Base-by-base conservation (phyloP, 2,329 filamentous ascomycete genomes). In the Leptosphaerulina australis region DNA sequence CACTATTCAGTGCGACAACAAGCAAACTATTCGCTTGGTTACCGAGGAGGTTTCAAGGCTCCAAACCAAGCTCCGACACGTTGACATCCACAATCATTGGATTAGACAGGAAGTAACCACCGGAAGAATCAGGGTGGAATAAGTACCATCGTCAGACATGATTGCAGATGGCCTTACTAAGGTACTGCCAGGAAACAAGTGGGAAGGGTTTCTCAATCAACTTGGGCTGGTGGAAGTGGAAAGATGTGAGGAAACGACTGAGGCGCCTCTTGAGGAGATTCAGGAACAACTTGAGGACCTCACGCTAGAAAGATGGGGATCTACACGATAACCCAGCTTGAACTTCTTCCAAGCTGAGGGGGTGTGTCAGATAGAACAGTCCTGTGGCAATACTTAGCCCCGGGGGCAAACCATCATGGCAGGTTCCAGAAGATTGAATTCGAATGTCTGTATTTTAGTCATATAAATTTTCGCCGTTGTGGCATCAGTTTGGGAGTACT, bases 1-100 rank as follows among this genome's bases (percentile, higher is more conserved):
- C 7, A 29, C 30, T 9, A 50, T 50, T 7, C n/a, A 43, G n/a
- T 50, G 46, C 31, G 46, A 50, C 29, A 50, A 50, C 33, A 30
- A 36, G 11, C 46, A 50, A 25, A 50, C 46, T 2, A 50, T 44
- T n/a, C 6, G 24, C 5, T 24, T 49, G 12, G 17, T 49, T 2
- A 41, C 8, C 10, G 15, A 43, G 22, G 28, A 49, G 11, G 12
- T 35, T 12, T 26, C 45, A 8, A 8, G 12, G 26, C 26, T 29
- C 5, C 5, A 6, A 11, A 25, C 24, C 24, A 25, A 25, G 11
- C 18, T 48, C 8, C 26, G 29, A 6, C 29, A 41, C 21, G 45
- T 49, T 2, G 37, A 49, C 18, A 49, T 49, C 22, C 17, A 49
- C 45, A 41, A 43, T 18, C 30, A 41, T 15, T 49, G 30, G 45